Base-by-base conservation (phyloP, 1,284 basidiomycete species). In the Cutaneotrichosporon cutaneum region DNA sequence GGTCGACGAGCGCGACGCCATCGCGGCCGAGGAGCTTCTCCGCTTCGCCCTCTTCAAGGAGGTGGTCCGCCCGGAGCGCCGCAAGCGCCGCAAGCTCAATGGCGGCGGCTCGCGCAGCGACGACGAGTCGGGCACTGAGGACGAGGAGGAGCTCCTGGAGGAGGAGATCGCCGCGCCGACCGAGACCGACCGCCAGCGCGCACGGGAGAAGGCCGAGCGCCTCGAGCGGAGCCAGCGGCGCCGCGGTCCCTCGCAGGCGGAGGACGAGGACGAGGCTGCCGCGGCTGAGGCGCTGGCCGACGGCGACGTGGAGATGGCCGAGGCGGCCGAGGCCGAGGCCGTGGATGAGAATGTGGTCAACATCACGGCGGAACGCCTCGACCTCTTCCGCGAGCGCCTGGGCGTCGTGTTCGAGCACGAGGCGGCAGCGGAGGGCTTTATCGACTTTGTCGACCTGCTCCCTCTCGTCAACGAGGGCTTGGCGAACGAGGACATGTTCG, bases 41-140 rank as follows among this genome's bases (percentile, higher is more conserved):
- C 89, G 95, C 22, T 99, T 93, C 78, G 96, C 96, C 1, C 85
- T 99, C 33, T 99, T 95, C 86, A 96, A 95, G 76, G 96, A 99
- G 77, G 95, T 99, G 21, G 85, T 93, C 57, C 92, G 90, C 74
- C 69, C 86, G 84, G 74, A 85, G 85, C 71, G 86, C 82, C 70
- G 86, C 53, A 84, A 85, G 62, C 91, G 91, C 82, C 85, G 90
- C 73, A 92, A 90, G 81, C 83, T 90, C 63, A 88, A 88, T 77
- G 85, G 82, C 64, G 87, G 85, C 48, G 84, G 76, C 61, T 81
- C 78, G 7, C 82, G 77, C 24, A 82, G 77, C n/a, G 82, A 81
- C 30, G 83, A 81, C 45, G 85, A 83, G 51, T 84, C 83, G n/a
- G 76, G 70, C n/a, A 72, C 70, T 22, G 71, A 70, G 16, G 85